Evolutionary conservation across 1,139 yeast species (phyloP).

Genomic region (Lodderomyces jiufengensis): DNA sequence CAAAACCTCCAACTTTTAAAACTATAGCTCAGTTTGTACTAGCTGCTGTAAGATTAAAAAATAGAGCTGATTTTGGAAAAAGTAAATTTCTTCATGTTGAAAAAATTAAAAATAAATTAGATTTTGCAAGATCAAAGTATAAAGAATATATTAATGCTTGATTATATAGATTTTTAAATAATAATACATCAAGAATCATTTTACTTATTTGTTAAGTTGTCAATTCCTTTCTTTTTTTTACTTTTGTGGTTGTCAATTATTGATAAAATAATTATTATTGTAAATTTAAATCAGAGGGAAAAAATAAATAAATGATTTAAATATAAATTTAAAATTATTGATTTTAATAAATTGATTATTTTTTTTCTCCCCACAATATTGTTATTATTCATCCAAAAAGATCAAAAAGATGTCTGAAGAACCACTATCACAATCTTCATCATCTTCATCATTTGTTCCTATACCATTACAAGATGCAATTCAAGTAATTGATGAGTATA

Average conservation of each 20-base stretch:
- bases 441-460: slow-evolving; percentile 43
- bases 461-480: slow-evolving; percentile 40
- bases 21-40: slow-evolving; percentile 50
- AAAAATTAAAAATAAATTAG: slow-evolving; percentile 5
- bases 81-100: slow-evolving; percentile 1
- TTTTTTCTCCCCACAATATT: no score
- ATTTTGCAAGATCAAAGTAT: slow-evolving; percentile 4
- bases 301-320: no score
- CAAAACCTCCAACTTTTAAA: slow-evolving; percentile 27
- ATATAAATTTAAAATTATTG: no score
- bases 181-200: no score
- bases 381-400: no score
- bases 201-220: no score
- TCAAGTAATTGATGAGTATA: slow-evolving; percentile 78
- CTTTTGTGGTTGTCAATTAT: no score
- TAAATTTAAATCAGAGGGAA: no score
- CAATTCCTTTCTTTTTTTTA: no score
- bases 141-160: neutral
- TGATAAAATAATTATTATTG: no score
- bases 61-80: slow-evolving; percentile 24
- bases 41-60: slow-evolving; percentile 52
- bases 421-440: slow-evolving; percentile 13
- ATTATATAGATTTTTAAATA: no score
- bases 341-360: no score
- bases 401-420: slow-evolving; percentile 2